Evolutionary conservation across 2,329 filamentous ascomycete genomes (phyloP).

Genomic region (Coniochaeta ligniaria): DNA sequence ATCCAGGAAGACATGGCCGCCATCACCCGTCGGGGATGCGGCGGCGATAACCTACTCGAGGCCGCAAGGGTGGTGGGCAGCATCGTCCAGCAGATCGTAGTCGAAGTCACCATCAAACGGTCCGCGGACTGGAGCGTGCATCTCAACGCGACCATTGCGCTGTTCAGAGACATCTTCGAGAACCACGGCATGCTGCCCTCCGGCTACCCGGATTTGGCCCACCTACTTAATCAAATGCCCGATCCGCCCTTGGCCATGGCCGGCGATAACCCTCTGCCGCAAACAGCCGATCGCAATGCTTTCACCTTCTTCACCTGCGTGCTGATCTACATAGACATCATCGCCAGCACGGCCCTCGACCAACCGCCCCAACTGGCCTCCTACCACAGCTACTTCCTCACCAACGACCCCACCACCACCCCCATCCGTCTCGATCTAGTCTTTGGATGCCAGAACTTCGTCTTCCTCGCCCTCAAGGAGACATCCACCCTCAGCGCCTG

Average conservation of each 20-base stretch:
- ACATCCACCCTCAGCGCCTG: constrained; percentile 41
- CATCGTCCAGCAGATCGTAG: constrained; percentile 45
- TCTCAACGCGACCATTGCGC: constrained; percentile 37
- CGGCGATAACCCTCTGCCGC: background rate
- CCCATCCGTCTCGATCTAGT: constrained; percentile 33
- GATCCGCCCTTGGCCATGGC: background rate
- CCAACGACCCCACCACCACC: constrained; percentile 16
- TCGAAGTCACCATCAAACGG: constrained; percentile 37
- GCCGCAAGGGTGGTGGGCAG: constrained; percentile 30
- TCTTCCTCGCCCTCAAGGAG: constrained; percentile 40
- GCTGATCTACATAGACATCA: constrained; percentile 40
- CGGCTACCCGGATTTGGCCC: background rate
- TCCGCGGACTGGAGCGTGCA: constrained; percentile 42
- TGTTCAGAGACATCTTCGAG: constrained; percentile 38
- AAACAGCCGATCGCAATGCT: constrained; percentile 30
- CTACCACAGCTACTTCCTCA: constrained; percentile 33
- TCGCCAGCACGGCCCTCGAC: constrained; percentile 38
- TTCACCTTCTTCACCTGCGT: constrained; percentile 38
- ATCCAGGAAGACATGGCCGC: background rate
- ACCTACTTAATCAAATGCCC: background rate
- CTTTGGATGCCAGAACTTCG: constrained; percentile 47
- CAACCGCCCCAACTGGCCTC: constrained; percentile 30
- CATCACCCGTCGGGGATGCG: background rate
- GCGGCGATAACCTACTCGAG: background rate
- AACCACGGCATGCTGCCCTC: background rate